Base-by-base conservation (phyloP, 2,329 filamentous ascomycete genomes). In the Pyricularia pennisetigena region DNA sequence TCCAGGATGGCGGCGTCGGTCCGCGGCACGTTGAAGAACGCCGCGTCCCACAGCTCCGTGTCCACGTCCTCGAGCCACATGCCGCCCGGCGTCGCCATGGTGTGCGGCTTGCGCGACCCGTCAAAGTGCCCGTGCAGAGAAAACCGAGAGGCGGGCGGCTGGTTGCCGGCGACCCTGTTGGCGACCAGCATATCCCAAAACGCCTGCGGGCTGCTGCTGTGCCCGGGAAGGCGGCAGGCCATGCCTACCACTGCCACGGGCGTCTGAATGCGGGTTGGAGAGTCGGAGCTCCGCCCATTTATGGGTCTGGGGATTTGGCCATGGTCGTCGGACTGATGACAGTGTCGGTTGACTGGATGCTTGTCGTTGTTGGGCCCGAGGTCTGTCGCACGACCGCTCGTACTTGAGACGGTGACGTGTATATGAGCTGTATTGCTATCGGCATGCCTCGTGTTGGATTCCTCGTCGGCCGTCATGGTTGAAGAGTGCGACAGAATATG, bases 41-140 rank as follows among this genome's bases (percentile, higher is more conserved):
- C n/a, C 24, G 76, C 75, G 64, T 82, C 78, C 59, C 82, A 78
- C 1, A 74, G 72, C 77, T n/a, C 73, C 68, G 30, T 84, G 3
- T 69, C 64, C 0, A 73, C 73, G 61, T 81, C 71, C 6, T 78
- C 72, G 0, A 77, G 71, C 4, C 82, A 70, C 66, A 67, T 67
- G 28, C 66, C 66, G 82, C 65, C 30, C 23, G 54, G 64, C 4
- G 29, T 49, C 29, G 65, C 16, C 62, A 65, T 49, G 28, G 49
- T 66, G 35, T 71, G 73, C 4, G 66, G 66, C 24, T 67, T 67
- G 9, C 14, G 54, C 0, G 29, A 16, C 20, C 35, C 57, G 54
- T 7, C 75, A 69, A 12, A 76, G 68, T 24, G 74, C 66, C 54
- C 66, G 10, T 70, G 35, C n/a, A 69, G 65, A 23, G 70, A 68